A percentile compares a stretch with the other conserved stretches of the same genome.
Evolutionary conservation across 805 yeast species (phyloP).

Genomic region (Teunomyces kruisii): DNA sequence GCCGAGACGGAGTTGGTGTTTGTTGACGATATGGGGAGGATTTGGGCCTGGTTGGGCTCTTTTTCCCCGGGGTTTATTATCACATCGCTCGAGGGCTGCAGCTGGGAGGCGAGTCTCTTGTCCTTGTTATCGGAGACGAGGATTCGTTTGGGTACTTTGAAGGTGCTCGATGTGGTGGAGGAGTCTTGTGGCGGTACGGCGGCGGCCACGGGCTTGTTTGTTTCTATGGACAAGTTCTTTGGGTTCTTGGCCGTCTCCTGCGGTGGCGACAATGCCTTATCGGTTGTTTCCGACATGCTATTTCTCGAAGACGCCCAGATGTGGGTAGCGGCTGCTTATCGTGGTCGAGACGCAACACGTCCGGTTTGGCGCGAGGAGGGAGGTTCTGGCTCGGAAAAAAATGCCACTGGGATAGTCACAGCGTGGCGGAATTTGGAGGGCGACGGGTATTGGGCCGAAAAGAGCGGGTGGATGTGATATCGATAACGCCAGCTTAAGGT

Average conservation of each 20-base stretch:
- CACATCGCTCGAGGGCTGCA: neutral
- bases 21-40: neutral
- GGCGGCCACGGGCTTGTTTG: neutral
- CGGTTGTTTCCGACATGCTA: neutral
- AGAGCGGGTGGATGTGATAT: no score
- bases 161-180: conserved; percentile 10
- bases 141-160: conserved; percentile 14
- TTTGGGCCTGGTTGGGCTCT: neutral
- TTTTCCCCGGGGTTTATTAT: neutral
- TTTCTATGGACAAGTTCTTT: neutral
- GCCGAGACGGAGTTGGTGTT: neutral
- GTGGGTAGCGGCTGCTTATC: neutral
- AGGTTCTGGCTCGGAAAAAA: neutral
- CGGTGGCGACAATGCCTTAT: conserved; percentile 1
- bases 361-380: neutral
- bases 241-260: neutral
- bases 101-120: conserved; percentile 3
- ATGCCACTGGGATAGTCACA: neutral
- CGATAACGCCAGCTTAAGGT: neutral
- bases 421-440: neutral
- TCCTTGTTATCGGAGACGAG: conserved; percentile 12
- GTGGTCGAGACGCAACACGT: neutral
- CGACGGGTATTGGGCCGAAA: no score
- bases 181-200: conserved; percentile 1
- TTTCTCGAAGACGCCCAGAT: neutral